Evolutionary conservation across 2,329 filamentous ascomycete species (phyloP).

Genomic region (Verticillium nonalfalfae): DNA sequence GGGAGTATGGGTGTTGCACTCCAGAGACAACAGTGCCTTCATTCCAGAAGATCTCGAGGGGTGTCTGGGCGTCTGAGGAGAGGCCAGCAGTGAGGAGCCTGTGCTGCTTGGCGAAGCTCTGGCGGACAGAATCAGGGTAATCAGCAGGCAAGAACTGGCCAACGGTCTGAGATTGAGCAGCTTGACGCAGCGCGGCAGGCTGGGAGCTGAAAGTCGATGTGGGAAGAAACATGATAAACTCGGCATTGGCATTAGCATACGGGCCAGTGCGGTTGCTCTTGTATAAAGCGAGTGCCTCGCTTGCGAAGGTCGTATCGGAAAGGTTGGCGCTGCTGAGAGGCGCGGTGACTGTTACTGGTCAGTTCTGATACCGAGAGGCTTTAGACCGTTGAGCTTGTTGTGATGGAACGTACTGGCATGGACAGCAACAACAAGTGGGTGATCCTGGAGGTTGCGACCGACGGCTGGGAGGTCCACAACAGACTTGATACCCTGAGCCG

Average conservation of each 20-base stretch:
- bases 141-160: slow-evolving; percentile 22
- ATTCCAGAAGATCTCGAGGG: slow-evolving; percentile 24
- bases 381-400: not conserved
- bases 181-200: slow-evolving; percentile 15
- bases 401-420: not conserved
- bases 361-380: not conserved
- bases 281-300: slow-evolving; percentile 22
- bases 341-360: not conserved
- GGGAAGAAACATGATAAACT: slow-evolving; percentile 9
- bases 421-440: slow-evolving; percentile 1
- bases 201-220: slow-evolving; percentile 21
- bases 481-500: slow-evolving; percentile 25
- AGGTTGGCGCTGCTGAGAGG: slow-evolving; percentile 13
- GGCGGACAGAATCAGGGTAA: slow-evolving; percentile 25
- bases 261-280: slow-evolving; percentile 20
- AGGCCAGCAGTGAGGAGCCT: slow-evolving; percentile 22
- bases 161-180: slow-evolving; percentile 24
- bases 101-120: slow-evolving; percentile 29
- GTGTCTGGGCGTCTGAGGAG: slow-evolving; percentile 16
- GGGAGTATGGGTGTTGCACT: slow-evolving; percentile 29
- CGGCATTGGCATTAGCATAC: slow-evolving; percentile 19
- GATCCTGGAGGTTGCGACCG: slow-evolving; percentile 7
- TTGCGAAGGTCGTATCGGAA: slow-evolving; percentile 24
- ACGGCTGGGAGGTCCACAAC: slow-evolving; percentile 3
- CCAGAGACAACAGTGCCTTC: slow-evolving; percentile 21